Evolutionary conservation across 2,329 filamentous ascomycete species (phyloP), one percentile per base, ranked within the genome.

Genomic region (Samsoniella hepiali): DNA sequence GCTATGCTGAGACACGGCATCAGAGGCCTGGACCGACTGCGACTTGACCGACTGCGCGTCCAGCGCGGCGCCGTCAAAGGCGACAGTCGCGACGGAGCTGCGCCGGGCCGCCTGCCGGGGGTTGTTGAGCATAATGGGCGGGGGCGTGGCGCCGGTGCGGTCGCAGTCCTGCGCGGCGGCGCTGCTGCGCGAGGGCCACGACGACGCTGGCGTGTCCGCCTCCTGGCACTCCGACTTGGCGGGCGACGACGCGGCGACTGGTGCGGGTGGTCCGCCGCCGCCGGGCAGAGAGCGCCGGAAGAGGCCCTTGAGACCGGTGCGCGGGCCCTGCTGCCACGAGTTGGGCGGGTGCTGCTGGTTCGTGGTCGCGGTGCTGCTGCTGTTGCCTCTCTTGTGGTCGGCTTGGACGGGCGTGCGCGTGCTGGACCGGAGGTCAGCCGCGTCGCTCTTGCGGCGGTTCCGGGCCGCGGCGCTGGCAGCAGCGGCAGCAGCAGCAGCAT

Each of bases 91-190:
- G 1, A 67, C 56, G 4, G 73, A 72, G 57, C 69, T 66, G 7
- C 72, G 67, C 29, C 74, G 69, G 31, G 64, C 65, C 5, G 75
- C 72, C 5, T 75, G 74, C 29, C 71, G 74, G 58, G 79, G 44
- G 10, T 59, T 47, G 45, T 59, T 82, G 17, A 83, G 77, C 75
- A 81, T 72, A 58, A 86, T 86, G 1, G 84, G 84, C 5, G 84
- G 84, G 3, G 84, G 84, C 8, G 84, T 86, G 0, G 82, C 81
- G 36, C 83, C 79, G 1, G 75, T 71, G 4, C 77, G 71, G 10
- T 82, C 80, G 4, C 82, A 79, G 1, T 79, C 79, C 1, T 62
- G 22, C 47, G 32, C 15, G 0, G 67, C 63, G 0, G 72, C 64
- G 3, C 74, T 72, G 15, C 67, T 72, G 17, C 77, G 72, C 59